phyloP scores from a whole-genome alignment of 2,329 filamentous ascomycete species.

The Lithohypha guttulata region DNA sequence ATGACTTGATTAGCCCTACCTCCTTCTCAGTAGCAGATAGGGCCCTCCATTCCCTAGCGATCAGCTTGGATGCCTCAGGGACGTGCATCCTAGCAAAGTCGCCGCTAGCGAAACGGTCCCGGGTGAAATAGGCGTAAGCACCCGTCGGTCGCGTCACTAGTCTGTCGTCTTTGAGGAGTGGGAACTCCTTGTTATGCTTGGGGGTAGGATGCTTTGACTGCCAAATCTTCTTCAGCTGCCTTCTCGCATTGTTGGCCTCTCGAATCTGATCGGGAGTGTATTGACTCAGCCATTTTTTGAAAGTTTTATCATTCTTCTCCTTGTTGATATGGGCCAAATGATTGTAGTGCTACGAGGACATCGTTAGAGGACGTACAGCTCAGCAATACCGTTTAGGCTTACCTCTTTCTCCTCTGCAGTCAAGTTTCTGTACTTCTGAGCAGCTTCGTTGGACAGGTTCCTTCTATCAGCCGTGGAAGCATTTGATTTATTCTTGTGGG shows the following conservation, averaged over 20 bases:
- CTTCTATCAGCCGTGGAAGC: neutral
- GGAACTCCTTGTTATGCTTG: slow-evolving; percentile 12
- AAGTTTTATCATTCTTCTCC: slow-evolving; percentile 33
- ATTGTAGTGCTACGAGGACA: slow-evolving; percentile 36
- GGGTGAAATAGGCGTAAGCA: slow-evolving; percentile 35
- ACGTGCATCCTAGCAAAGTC: slow-evolving; percentile 41
- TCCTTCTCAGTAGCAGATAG: slow-evolving; percentile 30
- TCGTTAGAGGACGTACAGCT: slow-evolving; percentile 3
- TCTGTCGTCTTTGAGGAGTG: slow-evolving; percentile 44
- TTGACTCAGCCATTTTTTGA: slow-evolving; percentile 44
- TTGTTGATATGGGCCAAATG: slow-evolving; percentile 39
- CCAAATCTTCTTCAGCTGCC: slow-evolving; percentile 14
- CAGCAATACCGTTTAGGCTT: slow-evolving; percentile 11
- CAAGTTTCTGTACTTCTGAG: slow-evolving; percentile 25
- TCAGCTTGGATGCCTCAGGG: slow-evolving; percentile 31
- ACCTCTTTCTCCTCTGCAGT: slow-evolving; percentile 29
- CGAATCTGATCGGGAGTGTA: slow-evolving; percentile 48
- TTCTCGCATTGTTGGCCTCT: slow-evolving; percentile 49
- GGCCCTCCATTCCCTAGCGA: slow-evolving; percentile 39
- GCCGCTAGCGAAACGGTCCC: slow-evolving; percentile 35
- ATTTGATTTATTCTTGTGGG: neutral
- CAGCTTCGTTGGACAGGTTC: slow-evolving; percentile 5
- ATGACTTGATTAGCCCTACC: slow-evolving; percentile 23
- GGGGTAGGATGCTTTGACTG: slow-evolving; percentile 15
- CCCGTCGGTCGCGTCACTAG: slow-evolving; percentile 34